Evolutionary conservation across 495 filamentous ascomycete genomes (phyloP), one percentile per base, ranked within the genome.

Genomic region (Penicillium canescens): DNA sequence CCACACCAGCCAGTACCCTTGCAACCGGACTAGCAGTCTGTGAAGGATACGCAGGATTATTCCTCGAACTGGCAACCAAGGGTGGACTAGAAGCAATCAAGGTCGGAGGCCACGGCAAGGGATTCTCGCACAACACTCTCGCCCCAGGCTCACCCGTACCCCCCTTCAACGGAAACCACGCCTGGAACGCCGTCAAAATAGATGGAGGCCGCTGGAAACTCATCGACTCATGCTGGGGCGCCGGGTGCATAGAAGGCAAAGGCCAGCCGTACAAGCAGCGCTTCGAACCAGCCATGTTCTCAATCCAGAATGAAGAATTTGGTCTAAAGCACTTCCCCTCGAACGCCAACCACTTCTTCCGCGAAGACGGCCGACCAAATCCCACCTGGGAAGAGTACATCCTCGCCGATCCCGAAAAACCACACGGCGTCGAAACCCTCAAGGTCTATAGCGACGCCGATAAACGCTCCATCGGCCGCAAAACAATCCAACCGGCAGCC

Each of bases 101-200:
- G 3, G 73, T 97, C 8, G 66, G 69, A 16, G 94, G 94, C 11
- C 88, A 96, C 61, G 91, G 92, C 36, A 97, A 97, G 66, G 94
- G 94, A 3, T 93, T 78, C 61, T 87, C 92, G 7, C 86, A 89
- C 61, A 59, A 48, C 0, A 67, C 81, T 23, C 67, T 87, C 0
- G 62, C 69, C 18, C 76, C 80, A 0, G 86, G 84, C 4, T 70
- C 83, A 11, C 64, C 75, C 0, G 47, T 84, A 0, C 90, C 92
- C 1, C 77, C 83, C 0, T 78, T 85, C 54, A 59, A 76, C 1
- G 68, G 70, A 4, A 82, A 80, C 38, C 90, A 98, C 70, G 94
- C 94, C 6, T 98, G 94, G 94, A 98, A 93, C 61, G 94, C 86
- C 0, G 89, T 97, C 14, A 81, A 82, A 42, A 91, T 97, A 50